phyloP scores from a whole-genome alignment of 768 basidiomycete species.

The Pleurotus tuoliensis region DNA sequence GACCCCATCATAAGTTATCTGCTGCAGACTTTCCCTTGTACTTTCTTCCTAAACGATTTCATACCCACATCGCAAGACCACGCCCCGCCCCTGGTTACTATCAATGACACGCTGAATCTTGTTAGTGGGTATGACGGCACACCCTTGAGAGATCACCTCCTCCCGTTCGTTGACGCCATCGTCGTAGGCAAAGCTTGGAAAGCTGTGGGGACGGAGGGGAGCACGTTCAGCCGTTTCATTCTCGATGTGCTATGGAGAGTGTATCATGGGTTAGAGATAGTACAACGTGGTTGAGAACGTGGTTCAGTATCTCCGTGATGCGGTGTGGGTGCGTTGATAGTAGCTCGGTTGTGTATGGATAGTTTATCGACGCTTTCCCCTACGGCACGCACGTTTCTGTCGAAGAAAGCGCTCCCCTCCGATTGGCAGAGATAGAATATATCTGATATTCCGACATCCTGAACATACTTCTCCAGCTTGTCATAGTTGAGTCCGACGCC shows the following conservation, averaged over 20 bases:
- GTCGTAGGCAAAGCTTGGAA: conserved; percentile 54
- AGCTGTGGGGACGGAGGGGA: conserved; percentile 67
- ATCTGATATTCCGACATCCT: conserved; percentile 52
- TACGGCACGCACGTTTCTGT: conserved; percentile 39
- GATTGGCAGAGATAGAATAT: conserved; percentile 58
- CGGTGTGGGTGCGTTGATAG: background rate
- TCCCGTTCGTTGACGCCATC: conserved; percentile 70
- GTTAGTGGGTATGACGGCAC: conserved; percentile 47
- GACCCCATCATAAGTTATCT: conserved; percentile 45
- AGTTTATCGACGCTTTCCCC: conserved; percentile 13
- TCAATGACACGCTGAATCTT: conserved; percentile 15
- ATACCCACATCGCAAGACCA: conserved; percentile 13
- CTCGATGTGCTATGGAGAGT: conserved; percentile 63
- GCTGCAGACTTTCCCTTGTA: conserved; percentile 57
- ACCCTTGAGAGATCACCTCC: conserved; percentile 39
- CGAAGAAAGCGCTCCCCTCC: conserved; percentile 34
- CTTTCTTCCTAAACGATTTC: conserved; percentile 57
- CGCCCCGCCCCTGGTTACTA: background rate
- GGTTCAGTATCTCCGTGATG: background rate
- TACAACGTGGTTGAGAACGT: conserved; percentile 37
- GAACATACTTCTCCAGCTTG: conserved; percentile 61
- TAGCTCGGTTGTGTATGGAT: conserved; percentile 1
- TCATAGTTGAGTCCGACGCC: conserved; percentile 86
- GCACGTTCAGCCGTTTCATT: conserved; percentile 73
- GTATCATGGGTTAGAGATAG: conserved; percentile 49